Evolutionary conservation across 1,284 basidiomycete species (phyloP).

Genomic region (Leccinum angustisporum): DNA sequence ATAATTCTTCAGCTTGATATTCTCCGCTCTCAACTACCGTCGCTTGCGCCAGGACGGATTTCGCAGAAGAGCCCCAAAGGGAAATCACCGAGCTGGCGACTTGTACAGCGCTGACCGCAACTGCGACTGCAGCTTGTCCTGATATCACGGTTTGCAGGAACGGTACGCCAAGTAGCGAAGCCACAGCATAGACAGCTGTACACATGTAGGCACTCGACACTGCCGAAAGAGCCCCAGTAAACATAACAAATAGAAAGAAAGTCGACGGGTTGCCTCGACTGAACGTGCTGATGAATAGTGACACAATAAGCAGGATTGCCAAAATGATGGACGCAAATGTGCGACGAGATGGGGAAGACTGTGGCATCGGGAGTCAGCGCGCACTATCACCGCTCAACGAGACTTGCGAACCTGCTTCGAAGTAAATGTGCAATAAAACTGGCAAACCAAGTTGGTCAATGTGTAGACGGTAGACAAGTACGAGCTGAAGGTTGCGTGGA

Average conservation of each 20-base stretch:
- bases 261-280: conserved; percentile 48
- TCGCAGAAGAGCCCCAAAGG: conserved; percentile 43
- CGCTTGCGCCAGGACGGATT: conserved; percentile 8
- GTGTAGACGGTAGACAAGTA: conserved; percentile 69
- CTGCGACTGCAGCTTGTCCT: conserved; percentile 76
- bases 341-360: conserved; percentile 51
- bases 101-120: conserved; percentile 70
- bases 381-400: conserved; percentile 4
- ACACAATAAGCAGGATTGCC: conserved; percentile 50
- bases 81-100: conserved; percentile 62
- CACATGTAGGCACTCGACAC: conserved; percentile 65
- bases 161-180: conserved; percentile 67
- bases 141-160: conserved; percentile 72
- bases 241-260: conserved; percentile 65
- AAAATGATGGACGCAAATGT: conserved; percentile 42
- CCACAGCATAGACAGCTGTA: conserved; percentile 66
- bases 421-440: conserved; percentile 68
- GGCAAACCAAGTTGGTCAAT: conserved; percentile 61
- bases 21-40: conserved; percentile 23
- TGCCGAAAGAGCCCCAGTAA: conserved; percentile 57
- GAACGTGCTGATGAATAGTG: conserved; percentile 64
- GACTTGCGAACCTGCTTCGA: conserved; percentile 59
- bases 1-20: conserved; percentile 53
- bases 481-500: conserved; percentile 63
- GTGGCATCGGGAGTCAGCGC: conserved; percentile 30